Evolutionary conservation across 305 asterid species (phyloP).

Genomic region (Solanum hybrid): DNA sequence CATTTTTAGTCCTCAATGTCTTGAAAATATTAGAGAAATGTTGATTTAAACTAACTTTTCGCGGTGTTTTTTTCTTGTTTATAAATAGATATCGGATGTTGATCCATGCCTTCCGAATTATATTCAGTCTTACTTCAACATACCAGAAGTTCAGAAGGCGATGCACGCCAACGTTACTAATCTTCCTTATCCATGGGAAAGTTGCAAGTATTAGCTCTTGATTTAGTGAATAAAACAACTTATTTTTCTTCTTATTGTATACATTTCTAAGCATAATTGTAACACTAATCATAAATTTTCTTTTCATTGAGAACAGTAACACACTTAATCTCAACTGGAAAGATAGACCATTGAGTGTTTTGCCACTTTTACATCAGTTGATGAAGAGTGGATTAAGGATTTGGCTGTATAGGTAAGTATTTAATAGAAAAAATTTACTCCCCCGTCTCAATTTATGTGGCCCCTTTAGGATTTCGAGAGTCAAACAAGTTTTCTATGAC

Average conservation of each 20-base stretch:
- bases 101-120: slow-evolving; percentile 36
- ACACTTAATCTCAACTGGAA: slow-evolving; percentile 7
- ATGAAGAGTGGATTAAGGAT: slow-evolving; percentile 27
- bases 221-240: not conserved
- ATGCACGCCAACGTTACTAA: slow-evolving; percentile 36
- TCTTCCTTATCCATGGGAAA: slow-evolving; percentile 29
- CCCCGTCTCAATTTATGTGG: too few relatives aligned
- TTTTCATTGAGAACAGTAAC: not conserved
- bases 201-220: slow-evolving; percentile 31
- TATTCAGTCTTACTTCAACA: slow-evolving; percentile 27
- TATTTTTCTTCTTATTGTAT: not conserved
- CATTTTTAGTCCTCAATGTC: not conserved
- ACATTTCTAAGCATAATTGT: not conserved
- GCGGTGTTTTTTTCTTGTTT: not conserved
- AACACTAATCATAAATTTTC: not conserved
- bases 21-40: not conserved
- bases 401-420: slow-evolving; percentile 31
- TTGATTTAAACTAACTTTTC: not conserved
- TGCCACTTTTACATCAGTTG: slow-evolving; percentile 29
- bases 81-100: slow-evolving; percentile 10
- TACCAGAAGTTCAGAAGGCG: slow-evolving; percentile 40
- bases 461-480: not conserved
- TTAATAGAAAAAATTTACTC: not conserved
- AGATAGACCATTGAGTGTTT: slow-evolving; percentile 14
- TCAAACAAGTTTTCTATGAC: not conserved